Evolutionary conservation across 202 grass and related monocot species (phyloP), one percentile per base, ranked within the genome.

Genomic region (Musa balbisiana): DNA sequence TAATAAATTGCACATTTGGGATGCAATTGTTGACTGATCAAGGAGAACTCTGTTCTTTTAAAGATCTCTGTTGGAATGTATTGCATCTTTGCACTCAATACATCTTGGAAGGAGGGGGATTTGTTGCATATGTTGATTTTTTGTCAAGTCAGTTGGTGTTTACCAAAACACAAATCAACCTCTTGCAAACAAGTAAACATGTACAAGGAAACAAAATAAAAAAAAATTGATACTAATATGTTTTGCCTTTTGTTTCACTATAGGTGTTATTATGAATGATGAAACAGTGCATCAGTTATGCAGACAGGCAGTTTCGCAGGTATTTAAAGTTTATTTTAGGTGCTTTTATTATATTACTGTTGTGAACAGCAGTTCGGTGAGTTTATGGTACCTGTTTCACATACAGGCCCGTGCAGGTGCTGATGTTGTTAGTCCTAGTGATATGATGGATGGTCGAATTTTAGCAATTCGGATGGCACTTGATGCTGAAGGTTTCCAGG

Each of bases 271-370:
- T 68, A 78, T 99, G 87, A 99, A 99, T 29, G 95, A 99, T 73
- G 95, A 95, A 88, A 99, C 95, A 64, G 85, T 99, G 73, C 80
- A 99, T 85, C 95, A 99, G 78, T 80, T 99, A 66, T 99, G 95
- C 87, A 99, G 92, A 78, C 95, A 99, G 75, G 89, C 95, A 69
- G 89, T 99, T 88, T 92, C 91, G 80, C 95, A 99, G 91, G 95
- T 99, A 54, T n/a, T 72, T 73, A 9, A 25, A 54, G 14, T 11
- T 73, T 73, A n/a, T 27, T 54, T 73, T 58, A 10, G 3, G 20
- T 73, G 11, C 4, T 27, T 22, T 16, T 53, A 77, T 66, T 77
- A 51, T 10, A 12, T 75, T 53, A 26, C 52, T 49, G 25, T 52
- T 29, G 17, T 21, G 0, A 33, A 54, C 27, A 55, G 9, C 52